These are phyloP conservation scores for Atkinsonella hypoxylon DNA, from an alignment of 2,329 filamentous ascomycete species.

Conservation along the genomic window DNA sequence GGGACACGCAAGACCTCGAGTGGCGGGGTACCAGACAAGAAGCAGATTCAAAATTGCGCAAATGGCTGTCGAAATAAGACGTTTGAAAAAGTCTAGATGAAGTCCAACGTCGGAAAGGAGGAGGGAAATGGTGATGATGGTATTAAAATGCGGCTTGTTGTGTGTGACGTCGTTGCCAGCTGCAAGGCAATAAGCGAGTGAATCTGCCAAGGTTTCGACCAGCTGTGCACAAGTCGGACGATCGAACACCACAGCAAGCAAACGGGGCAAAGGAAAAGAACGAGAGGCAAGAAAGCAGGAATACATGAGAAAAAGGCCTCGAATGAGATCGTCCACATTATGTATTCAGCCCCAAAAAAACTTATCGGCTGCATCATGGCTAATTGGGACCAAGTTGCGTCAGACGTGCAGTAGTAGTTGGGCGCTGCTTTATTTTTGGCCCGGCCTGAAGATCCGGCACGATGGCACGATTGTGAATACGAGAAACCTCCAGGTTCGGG, in stretches of 20 bases:
- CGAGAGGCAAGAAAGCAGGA: background rate
- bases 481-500: background rate
- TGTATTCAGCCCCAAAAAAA: background rate
- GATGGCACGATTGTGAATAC: conserved; percentile 3
- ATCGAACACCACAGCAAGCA: background rate
- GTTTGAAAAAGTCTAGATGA: background rate
- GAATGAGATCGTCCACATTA: background rate
- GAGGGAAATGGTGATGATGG: background rate
- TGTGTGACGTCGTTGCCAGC: background rate
- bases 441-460: background rate
- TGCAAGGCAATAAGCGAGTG: conserved; percentile 1
- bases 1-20: background rate
- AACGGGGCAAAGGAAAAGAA: background rate
- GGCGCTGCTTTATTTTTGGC: background rate
- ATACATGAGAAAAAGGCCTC: background rate
- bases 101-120: background rate
- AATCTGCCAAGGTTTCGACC: background rate
- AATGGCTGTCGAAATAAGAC: background rate
- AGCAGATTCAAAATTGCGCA: background rate
- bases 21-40: background rate
- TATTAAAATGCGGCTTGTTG: background rate
- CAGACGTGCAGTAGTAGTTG: conserved; percentile 2
- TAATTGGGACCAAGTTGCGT: background rate
- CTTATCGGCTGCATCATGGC: too few species aligned
- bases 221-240: background rate